Evolutionary conservation across 371 early-diverging fungal species (phyloP), one percentile per base, ranked within the genome.

Genomic region (Zychaea mexicana): DNA sequence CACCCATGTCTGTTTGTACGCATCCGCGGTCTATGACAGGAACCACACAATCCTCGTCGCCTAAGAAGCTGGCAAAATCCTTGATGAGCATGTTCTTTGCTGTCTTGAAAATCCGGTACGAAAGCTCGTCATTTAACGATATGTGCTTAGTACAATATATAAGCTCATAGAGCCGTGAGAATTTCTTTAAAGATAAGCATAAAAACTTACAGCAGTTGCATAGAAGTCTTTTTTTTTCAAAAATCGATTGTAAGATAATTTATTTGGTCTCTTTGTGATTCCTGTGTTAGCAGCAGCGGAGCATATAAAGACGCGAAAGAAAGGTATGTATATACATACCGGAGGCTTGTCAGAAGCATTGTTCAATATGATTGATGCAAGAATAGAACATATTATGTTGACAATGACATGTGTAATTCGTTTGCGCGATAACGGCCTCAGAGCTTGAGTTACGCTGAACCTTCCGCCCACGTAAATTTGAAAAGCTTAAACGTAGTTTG

Each of bases 1-100:
- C 72, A 19, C 72, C 76, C 72, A 70, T 68, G 42, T 69, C 68
- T 2, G 76, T 76, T 15, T 68, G 65, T 6, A 69, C 72, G 70
- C 72, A 72, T 3, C 76, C 76, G 53, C 72, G 76, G 53, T 71
- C 70, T 28, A 69, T 24, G 8, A 66, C 31, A 52, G 67, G 54
- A 0, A 69, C 64, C 30, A 62, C 64, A 56, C 69, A 69, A 10
- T 57, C 57, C 15, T 75, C 71, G 28, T 55, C 17, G 12, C 38
- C 59, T 2, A 71, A 61, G 8, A 54, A 53, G 10, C 49, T 17
- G 2, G 75, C 57, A 22, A 63, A 58, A 9, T 45, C 8, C 21
- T 42, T 67, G n/a, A 58, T 57, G 17, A 65, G 36, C 71, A 71
- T 71, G 65, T 75, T 75, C 10, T 65, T 45, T 0, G 68, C 76